phyloP scores from a whole-genome alignment of 2,329 filamentous ascomycete genomes.

The Botrytis medusae region DNA sequence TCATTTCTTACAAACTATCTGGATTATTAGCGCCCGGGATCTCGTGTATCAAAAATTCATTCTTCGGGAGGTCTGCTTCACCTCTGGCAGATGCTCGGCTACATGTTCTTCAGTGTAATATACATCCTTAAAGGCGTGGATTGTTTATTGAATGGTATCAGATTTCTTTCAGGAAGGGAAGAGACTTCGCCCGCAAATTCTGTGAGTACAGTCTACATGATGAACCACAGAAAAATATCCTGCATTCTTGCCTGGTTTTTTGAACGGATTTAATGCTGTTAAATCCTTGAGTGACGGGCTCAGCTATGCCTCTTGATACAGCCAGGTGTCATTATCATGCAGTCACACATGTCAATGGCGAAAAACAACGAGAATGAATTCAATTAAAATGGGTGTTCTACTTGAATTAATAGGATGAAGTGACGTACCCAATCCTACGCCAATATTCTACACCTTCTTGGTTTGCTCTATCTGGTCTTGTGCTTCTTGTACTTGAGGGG shows the following conservation, averaged over 20 bases:
- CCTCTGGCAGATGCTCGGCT: neutral
- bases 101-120: no score
- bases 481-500: slow-evolving; percentile 25
- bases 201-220: neutral
- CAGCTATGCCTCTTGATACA: neutral
- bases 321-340: neutral
- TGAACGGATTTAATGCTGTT: no score
- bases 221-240: neutral
- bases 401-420: neutral
- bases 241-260: neutral
- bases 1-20: neutral
- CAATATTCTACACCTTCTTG: neutral
- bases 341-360: neutral
- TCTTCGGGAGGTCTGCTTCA: neutral
- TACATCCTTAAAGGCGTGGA: neutral
- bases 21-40: neutral
- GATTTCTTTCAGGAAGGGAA: no score
- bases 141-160: no score
- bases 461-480: neutral
- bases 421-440: neutral
- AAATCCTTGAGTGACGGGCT: no score
- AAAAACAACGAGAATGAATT: neutral
- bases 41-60: neutral
- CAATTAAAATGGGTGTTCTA: neutral
- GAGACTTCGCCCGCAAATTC: neutral